These are phyloP conservation scores for Nyctanthes arbortristis DNA, from an alignment of 257 asterid species.

Conservation along the genomic window DNA sequence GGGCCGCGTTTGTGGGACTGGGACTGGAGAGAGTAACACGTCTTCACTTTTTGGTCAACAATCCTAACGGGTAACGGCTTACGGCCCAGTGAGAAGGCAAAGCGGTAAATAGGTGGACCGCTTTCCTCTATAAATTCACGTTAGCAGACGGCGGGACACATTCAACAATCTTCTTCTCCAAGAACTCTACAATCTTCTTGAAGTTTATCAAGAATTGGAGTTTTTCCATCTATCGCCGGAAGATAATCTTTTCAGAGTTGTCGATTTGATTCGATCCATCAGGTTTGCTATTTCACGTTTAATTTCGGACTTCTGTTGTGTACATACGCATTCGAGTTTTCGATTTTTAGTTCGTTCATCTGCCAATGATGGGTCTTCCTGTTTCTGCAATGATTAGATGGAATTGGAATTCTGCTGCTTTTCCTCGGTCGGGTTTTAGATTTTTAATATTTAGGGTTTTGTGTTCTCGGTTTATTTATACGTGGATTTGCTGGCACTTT, in stretches of 20 bases:
- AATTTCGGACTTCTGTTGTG: neutral
- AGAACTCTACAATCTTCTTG: no score
- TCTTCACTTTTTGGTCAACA: no score
- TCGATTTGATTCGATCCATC: neutral
- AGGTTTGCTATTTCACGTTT: slow-evolving; percentile 25
- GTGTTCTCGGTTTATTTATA: slow-evolving; percentile 3
- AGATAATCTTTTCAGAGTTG: neutral
- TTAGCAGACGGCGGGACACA: no score
- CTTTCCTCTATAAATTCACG: no score
- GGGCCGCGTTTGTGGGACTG: no score
- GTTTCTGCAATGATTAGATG: slow-evolving; percentile 8
- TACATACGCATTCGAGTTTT: slow-evolving; percentile 4
- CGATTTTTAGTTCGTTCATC: slow-evolving; percentile 7
- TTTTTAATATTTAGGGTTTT: slow-evolving; percentile 4
- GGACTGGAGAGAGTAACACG: no score
- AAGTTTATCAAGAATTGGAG: neutral
- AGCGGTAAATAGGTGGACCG: neutral
- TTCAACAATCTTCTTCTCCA: no score
- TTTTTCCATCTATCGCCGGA: neutral
- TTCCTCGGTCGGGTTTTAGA: slow-evolving; percentile 8
- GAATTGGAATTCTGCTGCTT: slow-evolving; percentile 6
- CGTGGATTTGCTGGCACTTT: neutral
- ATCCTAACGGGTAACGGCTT: no score
- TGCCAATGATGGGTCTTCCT: slow-evolving; percentile 8
- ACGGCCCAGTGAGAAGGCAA: neutral